Percentiles rank a stretch among this genome's conserved stretches.
Conservation (phyloP, 2,329 filamentous ascomycete species). For the Sclerotinia borealis region DNA sequence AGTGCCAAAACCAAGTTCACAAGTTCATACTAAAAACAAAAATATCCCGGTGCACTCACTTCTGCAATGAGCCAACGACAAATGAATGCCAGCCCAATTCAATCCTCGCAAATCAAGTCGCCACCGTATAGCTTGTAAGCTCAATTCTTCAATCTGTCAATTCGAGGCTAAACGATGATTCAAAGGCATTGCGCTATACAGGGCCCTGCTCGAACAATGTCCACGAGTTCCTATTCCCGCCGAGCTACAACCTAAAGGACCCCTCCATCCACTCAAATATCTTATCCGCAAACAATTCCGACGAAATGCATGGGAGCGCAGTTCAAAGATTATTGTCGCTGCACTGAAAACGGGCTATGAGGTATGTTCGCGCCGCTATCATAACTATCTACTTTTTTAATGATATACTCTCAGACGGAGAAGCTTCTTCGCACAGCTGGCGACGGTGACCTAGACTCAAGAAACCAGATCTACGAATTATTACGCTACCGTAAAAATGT, state of each 20-base stretch:
- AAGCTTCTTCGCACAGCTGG: constrained; percentile 26
- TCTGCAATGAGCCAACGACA: constrained; percentile 10
- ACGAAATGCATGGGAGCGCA: constrained; percentile 52
- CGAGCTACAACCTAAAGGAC: constrained; percentile 35
- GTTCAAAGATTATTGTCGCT: constrained; percentile 52
- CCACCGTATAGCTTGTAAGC: constrained; percentile 47
- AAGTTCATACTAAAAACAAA: background rate
- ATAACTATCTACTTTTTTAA: background rate
- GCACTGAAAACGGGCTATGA: constrained; percentile 65
- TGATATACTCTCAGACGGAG: constrained; percentile 20
- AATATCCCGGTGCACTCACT: background rate
- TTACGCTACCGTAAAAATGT: constrained; percentile 25
- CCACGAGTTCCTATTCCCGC: constrained; percentile 46
- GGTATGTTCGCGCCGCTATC: constrained; percentile 33
- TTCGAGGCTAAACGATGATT: background rate
- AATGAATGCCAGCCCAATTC: constrained; percentile 40
- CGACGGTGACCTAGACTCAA: constrained; percentile 19
- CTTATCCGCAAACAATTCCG: constrained; percentile 58
- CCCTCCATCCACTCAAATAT: constrained; percentile 43
- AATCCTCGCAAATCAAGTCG: constrained; percentile 41
- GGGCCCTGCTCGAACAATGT: constrained; percentile 58
- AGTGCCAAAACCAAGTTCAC: background rate
- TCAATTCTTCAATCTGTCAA: background rate
- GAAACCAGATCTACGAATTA: constrained; percentile 30
- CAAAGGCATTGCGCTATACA: constrained; percentile 64